Percentiles rank a stretch among this genome's conserved stretches.
phyloP scores from a whole-genome alignment of 2,329 filamentous ascomycete genomes.

The Drechslera avenae region DNA sequence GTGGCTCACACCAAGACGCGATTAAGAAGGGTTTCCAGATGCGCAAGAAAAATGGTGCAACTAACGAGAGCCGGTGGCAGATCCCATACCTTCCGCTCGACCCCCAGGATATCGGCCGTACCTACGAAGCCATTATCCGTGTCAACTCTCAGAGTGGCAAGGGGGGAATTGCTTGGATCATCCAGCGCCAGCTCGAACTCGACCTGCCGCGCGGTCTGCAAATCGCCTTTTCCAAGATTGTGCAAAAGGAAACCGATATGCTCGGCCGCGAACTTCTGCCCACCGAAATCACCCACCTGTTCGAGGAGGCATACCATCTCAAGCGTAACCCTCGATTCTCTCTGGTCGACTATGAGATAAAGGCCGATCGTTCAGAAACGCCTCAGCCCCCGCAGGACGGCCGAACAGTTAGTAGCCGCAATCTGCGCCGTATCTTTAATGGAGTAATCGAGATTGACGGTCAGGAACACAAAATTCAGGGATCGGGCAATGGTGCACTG shows the following conservation, averaged over 20 bases:
- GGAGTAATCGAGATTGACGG: constrained; percentile 85
- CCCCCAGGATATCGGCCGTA: constrained; percentile 89
- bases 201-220: constrained; percentile 92
- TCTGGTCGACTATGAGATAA: constrained; percentile 90
- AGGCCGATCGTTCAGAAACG: constrained; percentile 77
- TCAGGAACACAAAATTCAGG: constrained; percentile 75
- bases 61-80: constrained; percentile 73
- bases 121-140: constrained; percentile 96
- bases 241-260: constrained; percentile 79
- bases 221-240: constrained; percentile 85
- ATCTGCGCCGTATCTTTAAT: constrained; percentile 80
- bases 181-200: constrained; percentile 84
- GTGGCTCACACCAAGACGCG: constrained; percentile 90
- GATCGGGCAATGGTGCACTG: constrained; percentile 87
- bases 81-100: constrained; percentile 93
- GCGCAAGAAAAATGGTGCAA: constrained; percentile 65
- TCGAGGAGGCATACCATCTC: constrained; percentile 86
- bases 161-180: constrained; percentile 92
- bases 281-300: constrained; percentile 83
- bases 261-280: constrained; percentile 84
- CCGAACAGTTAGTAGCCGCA: constrained; percentile 76
- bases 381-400: constrained; percentile 70
- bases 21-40: constrained; percentile 87
- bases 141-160: constrained; percentile 98
- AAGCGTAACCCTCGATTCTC: constrained; percentile 81